Evolutionary conservation across 768 basidiomycete species (phyloP), one percentile per base, ranked within the genome.

Genomic region (Hypholoma fasciculare): DNA sequence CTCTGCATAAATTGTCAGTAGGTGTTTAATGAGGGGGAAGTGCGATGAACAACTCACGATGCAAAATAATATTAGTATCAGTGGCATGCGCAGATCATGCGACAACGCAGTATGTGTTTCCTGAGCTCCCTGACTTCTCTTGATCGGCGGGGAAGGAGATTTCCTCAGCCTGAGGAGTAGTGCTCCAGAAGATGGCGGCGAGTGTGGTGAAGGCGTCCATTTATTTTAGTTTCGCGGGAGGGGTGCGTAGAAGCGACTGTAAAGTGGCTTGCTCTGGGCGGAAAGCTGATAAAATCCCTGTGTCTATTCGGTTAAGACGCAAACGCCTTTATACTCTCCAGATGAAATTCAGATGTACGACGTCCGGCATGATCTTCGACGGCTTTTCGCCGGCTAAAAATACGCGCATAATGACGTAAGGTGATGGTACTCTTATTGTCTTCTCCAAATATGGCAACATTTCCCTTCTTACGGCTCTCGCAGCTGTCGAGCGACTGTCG

Each of bases 21-120:
- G 13, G 44, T 23, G 19, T 6, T 16, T 4, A 14, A 17, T 6
- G 5, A 1, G 7, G 13, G 12, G 13, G 3, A 20, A 20, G 5
- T 7, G 17, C 26, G 26, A 20, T 20, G 23, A 11, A 46, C 11
- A n/a, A 30, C 48, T 49, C 27, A 49, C 48, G 23, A 49, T 27
- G 48, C 20, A 2, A 49, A 49, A 30, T 49, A 49, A 49, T 30
- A 23, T n/a, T 30, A 30, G 16, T 16, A 30, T 3, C 13, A 49
- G 4, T 27, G n/a, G n/a, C n/a, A 8, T 30, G n/a, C 19, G 19
- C 13, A 9, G 9, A 30, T 69, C 47, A 69, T 9, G 65, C 67
- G 54, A 69, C 58, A 42, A 63, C 59, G 53, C 67, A 68, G 62
- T 65, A 68, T 48, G 51, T 56, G 40, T 58, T 61, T 26, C 59